Base-by-base conservation (phyloP, 2,329 filamentous ascomycete species). In the Hypoxylon sp. region DNA sequence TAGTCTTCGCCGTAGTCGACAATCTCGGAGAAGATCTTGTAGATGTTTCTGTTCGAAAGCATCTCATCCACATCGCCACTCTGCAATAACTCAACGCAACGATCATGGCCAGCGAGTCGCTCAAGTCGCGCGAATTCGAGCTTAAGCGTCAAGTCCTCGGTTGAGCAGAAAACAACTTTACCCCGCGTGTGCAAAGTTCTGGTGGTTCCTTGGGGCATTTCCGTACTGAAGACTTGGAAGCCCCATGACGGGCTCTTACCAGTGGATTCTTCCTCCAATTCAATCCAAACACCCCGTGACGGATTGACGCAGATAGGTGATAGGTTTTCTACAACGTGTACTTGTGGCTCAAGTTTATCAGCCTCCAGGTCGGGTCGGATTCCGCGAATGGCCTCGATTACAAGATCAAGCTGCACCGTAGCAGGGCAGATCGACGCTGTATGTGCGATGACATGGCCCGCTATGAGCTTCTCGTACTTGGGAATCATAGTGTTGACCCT, bases 361-460 rank as follows among this genome's bases (percentile, higher is more conserved):
- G 17, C 32, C 8, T 9, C 11, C 4, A 60, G 57, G 4, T 70
- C 59, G 0, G 67, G 57, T 26, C 57, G 57, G 3, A 76, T 50
- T 23, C 61, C 70, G 1, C 50, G 42, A 0, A 76, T 30, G 15
- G 66, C 64, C 11, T 69, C 65, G 15, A 68, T 58, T 2, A 53
- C 69, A 1, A 76, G 53, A 27, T 64, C 61, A 3, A 65, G 30
- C 42, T 74, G 51, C 1, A 77, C 43, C 0, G 71, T 74, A 1
- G 64, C 68, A 0, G 76, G 75, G 32, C 65, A 68, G 29, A 69
- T 69, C 5, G 73, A 62, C 0, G 71, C 73, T 1, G 71, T 69
- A 17, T 67, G 49, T 1, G 68, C 70, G 36, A 76, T 72, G 2
- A 72, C 36, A 49, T 79, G 75, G 8, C 70, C 71, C 0, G 58